Evolutionary conservation across 139 green algal species (phyloP).

Genomic region (Tetradesmus lagerheimii): DNA sequence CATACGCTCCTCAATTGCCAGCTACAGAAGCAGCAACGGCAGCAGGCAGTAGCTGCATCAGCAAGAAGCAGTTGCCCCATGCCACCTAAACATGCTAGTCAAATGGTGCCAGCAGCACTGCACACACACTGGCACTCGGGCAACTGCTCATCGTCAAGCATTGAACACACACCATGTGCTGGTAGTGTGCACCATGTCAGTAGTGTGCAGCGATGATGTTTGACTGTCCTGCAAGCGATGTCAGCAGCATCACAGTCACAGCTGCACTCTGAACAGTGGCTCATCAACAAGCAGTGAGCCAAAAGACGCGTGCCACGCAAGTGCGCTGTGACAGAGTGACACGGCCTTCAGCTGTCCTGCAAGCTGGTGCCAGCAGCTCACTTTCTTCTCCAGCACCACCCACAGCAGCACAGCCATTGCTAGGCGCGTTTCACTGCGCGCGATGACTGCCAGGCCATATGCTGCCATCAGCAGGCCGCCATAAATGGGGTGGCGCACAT

Average conservation of each 20-base stretch:
- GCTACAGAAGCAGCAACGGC: slow-evolving; percentile 45
- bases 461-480: slow-evolving; percentile 61
- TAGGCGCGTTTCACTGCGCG: slow-evolving; percentile 60
- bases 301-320: too few relatives aligned
- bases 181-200: too few relatives aligned
- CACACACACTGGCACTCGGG: too few relatives aligned
- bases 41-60: neutral
- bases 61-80: neutral
- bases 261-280: neutral
- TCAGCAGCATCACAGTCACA: too few relatives aligned
- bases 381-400: slow-evolving; percentile 64
- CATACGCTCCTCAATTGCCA: slow-evolving; percentile 53
- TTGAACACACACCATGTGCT: neutral
- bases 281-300: neutral
- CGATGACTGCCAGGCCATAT: slow-evolving; percentile 52
- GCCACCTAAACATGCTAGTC: too few relatives aligned
- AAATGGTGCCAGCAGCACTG: too few relatives aligned
- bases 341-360: neutral
- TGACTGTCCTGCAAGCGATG: too few relatives aligned
- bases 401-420: slow-evolving; percentile 53
- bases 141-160: neutral
- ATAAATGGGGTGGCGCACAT: slow-evolving; percentile 68
- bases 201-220: too few relatives aligned
- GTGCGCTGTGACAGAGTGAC: neutral
- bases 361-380: neutral